phyloP scores from a whole-genome alignment of 1,284 basidiomycete species.

The Pascua sp. region DNA sequence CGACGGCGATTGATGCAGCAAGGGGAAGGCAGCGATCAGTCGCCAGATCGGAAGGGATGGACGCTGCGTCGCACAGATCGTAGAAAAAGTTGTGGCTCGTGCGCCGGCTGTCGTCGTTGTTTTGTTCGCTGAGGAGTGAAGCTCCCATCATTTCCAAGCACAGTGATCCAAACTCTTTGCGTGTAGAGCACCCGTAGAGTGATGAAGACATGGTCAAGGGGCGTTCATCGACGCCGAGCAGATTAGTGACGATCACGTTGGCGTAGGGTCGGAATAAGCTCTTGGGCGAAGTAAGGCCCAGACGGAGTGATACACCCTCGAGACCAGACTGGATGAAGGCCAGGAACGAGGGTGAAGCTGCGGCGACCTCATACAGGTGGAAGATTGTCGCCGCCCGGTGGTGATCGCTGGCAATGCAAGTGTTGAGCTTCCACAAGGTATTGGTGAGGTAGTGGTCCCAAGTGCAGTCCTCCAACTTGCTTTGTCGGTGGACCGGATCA shows the following conservation, averaged over 20 bases:
- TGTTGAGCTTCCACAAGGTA: conserved; percentile 73
- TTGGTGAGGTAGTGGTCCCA: conserved; percentile 73
- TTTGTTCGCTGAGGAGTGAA: conserved; percentile 14
- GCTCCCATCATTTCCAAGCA: conserved; percentile 23
- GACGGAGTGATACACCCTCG: conserved; percentile 59
- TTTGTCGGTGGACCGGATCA: conserved; percentile 16
- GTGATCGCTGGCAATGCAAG: conserved; percentile 73
- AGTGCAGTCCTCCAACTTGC: conserved; percentile 10
- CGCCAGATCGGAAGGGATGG: conserved; percentile 6
- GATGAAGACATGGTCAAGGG: conserved; percentile 65
- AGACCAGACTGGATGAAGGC: conserved; percentile 66
- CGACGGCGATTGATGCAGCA: conserved; percentile 23
- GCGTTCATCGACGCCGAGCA: conserved; percentile 50
- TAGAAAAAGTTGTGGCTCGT: conserved; percentile 15
- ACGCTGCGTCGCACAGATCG: conserved; percentile 30
- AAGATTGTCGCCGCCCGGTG: conserved; percentile 83
- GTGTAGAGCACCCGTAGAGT: conserved; percentile 50
- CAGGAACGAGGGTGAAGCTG: conserved; percentile 54
- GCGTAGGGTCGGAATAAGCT: conserved; percentile 75
- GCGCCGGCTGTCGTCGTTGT: not conserved
- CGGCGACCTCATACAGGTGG: conserved; percentile 72
- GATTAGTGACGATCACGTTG: conserved; percentile 58
- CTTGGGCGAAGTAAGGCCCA: conserved; percentile 66
- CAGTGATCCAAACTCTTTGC: conserved; percentile 25
- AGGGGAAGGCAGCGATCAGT: conserved; percentile 20